Conservation (phyloP, 2,329 filamentous ascomycete species). For the Teratosphaeria epicoccoides region DNA sequence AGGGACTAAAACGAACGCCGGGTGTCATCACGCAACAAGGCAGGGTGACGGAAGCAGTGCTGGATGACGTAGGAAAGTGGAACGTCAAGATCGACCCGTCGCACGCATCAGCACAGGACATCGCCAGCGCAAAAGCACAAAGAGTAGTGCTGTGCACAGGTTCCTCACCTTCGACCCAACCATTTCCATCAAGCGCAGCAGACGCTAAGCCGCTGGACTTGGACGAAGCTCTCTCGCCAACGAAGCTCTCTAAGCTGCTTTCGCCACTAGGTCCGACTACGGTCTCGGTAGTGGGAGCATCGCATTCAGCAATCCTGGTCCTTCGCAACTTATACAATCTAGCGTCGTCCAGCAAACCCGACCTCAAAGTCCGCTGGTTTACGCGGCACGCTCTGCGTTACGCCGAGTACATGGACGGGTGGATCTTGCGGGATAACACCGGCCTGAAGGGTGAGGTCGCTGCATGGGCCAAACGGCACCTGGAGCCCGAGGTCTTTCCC, state of each 20-base stretch:
- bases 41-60: conserved; percentile 30
- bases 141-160: conserved; percentile 50
- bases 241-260: conserved; percentile 34
- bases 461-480: conserved; percentile 47
- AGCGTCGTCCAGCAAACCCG: conserved; percentile 40
- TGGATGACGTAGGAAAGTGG: conserved; percentile 30
- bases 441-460: conserved; percentile 54
- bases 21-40: conserved; percentile 32
- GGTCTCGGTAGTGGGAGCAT: conserved; percentile 50
- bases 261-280: conserved; percentile 30
- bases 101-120: conserved; percentile 1
- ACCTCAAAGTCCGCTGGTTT: conserved; percentile 51
- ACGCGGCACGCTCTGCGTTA: conserved; percentile 50
- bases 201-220: conserved; percentile 39
- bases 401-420: conserved; percentile 51
- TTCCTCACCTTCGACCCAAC: conserved; percentile 38
- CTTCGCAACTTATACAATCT: conserved; percentile 50
- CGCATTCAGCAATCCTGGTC: conserved; percentile 53
- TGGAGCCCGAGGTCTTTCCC: conserved; percentile 42
- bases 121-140: conserved; percentile 22
- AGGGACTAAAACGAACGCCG: conserved; percentile 33
- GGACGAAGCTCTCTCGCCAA: conserved; percentile 47
- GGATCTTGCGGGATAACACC: conserved; percentile 56
- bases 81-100: conserved; percentile 23
- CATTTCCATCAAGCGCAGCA: conserved; percentile 33